Evolutionary conservation across 495 filamentous ascomycete genomes (phyloP).

Genomic region (Daldinia concentrica): DNA sequence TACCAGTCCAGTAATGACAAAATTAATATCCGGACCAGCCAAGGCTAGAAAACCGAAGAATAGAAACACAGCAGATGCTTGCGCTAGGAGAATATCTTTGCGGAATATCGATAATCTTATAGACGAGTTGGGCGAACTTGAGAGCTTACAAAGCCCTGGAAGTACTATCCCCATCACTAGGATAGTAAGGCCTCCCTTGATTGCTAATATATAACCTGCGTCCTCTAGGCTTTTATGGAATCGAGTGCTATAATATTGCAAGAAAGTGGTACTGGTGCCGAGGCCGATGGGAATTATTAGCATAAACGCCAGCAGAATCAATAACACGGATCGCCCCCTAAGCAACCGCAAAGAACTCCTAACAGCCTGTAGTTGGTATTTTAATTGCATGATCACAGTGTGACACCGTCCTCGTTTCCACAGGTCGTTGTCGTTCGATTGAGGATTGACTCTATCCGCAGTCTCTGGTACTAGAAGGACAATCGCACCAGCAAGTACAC

Average conservation of each 20-base stretch:
- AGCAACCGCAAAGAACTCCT: slow-evolving; percentile 45
- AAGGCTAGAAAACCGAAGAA: slow-evolving; percentile 52
- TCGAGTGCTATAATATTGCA: slow-evolving; percentile 68
- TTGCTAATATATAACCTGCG: slow-evolving; percentile 63
- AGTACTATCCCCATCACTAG: slow-evolving; percentile 60
- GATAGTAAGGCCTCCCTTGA: slow-evolving; percentile 61
- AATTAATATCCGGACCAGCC: slow-evolving; percentile 37
- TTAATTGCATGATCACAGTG: slow-evolving; percentile 1
- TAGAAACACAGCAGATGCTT: slow-evolving; percentile 55
- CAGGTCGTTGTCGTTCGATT: too few relatives aligned
- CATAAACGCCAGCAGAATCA: slow-evolving; percentile 60
- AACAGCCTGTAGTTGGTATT: neutral
- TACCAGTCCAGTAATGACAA: slow-evolving; percentile 59
- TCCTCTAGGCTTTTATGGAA: slow-evolving; percentile 65
- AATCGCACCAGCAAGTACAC: too few relatives aligned
- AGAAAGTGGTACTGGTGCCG: slow-evolving; percentile 60
- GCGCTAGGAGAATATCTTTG: slow-evolving; percentile 64
- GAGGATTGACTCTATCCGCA: too few relatives aligned
- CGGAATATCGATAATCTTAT: slow-evolving; percentile 51
- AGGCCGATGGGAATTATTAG: slow-evolving; percentile 61
- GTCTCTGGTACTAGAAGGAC: too few relatives aligned
- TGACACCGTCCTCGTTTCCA: too few relatives aligned
- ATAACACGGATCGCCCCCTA: slow-evolving; percentile 54
- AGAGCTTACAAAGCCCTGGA: slow-evolving; percentile 51
- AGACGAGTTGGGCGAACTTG: slow-evolving; percentile 46